phyloP scores from a whole-genome alignment of 345 rosid genomes.

The Salix arbutifolia region DNA sequence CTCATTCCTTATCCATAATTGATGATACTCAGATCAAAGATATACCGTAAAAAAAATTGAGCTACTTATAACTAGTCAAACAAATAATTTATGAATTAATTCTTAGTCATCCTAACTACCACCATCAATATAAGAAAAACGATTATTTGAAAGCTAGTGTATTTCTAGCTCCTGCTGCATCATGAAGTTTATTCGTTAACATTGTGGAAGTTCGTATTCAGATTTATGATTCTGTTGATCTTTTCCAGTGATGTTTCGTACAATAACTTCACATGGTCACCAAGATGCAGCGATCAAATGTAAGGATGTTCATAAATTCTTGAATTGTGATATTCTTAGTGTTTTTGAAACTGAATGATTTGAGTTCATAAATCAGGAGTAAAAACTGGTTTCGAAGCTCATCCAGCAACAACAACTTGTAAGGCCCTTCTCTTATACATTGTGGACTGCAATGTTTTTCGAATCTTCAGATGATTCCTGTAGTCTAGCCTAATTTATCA shows the following conservation, averaged over 20 bases:
- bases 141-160: too few species aligned
- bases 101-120: too few species aligned
- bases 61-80: too few species aligned
- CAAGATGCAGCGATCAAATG: not conserved
- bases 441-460: not conserved
- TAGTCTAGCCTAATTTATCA: too few species aligned
- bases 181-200: too few species aligned
- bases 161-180: too few species aligned
- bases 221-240: not conserved
- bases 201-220: too few species aligned
- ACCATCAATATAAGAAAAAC: too few species aligned
- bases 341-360: not conserved
- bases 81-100: too few species aligned
- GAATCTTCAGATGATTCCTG: too few species aligned
- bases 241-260: constrained; percentile 1
- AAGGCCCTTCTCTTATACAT: not conserved
- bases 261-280: not conserved
- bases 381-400: not conserved
- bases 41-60: too few species aligned
- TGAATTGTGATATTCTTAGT: not conserved
- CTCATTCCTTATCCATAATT: too few species aligned
- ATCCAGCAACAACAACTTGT: not conserved
- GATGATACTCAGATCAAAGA: accelerated
- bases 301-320: not conserved
- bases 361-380: not conserved